Evolutionary conservation across 2,329 filamentous ascomycete species (phyloP), one percentile per base, ranked within the genome.

Genomic region (Chrysosphaeria jannelii): DNA sequence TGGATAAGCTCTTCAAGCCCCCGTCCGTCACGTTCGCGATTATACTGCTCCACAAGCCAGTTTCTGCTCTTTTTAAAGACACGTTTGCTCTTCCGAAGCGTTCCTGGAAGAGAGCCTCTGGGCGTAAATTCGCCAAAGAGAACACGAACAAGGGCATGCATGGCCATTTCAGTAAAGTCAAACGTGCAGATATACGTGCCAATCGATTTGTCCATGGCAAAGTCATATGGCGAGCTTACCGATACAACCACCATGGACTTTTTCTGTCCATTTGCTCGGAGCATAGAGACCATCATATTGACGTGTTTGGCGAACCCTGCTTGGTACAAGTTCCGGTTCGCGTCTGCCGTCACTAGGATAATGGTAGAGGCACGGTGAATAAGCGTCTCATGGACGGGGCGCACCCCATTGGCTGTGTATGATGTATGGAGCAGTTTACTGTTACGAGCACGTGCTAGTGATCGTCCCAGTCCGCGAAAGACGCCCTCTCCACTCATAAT

Each of bases 291-390:
- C 45, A 91, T 81, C 69, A 89, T 85, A 8, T 79, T 70, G 6
- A 91, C 74, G 33, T 93, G 81, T 40, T 91, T 93, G 2, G 81
- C 81, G 39, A 93, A 93, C 1, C 78, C 78, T 23, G 76, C 65
- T 40, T 93, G 81, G 38, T 91, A 93, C 9, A 89, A 48, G 37
- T 93, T 91, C 19, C 79, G 59, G 38, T 90, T 90, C 1, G 79
- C 79, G 44, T 93, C 81, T 7, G 81, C 81, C 0, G 81, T 91
- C 15, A 91, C 59, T 23, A 91, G 67, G 30, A 93, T 70, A 30
- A 91, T 76, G 4, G 72, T 75, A 24, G 70, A 75, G 8, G 79
- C 78, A 34, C 78, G 57, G 32, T 79, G 72, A 39, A 91, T 88
- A 10, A 91, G 52, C 30, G 81, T 85, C 36, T 93, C 81, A 39